Conservation (phyloP, 2,329 filamentous ascomycete species). For the Pseudopithomyces chartarum region DNA sequence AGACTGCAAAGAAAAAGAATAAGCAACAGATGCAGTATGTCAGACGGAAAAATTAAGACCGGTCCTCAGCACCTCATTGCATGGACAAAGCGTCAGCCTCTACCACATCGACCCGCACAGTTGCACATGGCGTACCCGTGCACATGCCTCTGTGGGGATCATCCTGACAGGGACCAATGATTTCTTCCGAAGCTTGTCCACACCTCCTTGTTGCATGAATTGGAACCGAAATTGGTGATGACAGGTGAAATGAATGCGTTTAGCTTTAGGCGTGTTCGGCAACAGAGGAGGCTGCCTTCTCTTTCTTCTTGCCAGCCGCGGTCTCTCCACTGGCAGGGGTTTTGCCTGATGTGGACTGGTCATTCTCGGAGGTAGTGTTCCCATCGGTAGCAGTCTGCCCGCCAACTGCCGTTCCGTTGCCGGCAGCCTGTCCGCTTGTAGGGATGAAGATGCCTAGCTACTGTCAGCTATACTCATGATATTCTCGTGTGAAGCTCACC, state of each 20-base stretch:
- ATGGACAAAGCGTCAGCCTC: background rate
- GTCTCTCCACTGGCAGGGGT: background rate
- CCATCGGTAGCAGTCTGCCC: background rate
- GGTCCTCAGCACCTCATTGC: background rate
- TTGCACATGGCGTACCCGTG: background rate
- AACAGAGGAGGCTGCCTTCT: background rate
- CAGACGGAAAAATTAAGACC: background rate
- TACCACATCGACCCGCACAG: background rate
- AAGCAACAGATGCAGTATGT: background rate
- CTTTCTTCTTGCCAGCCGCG: background rate
- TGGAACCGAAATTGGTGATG: background rate
- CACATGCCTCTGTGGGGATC: background rate
- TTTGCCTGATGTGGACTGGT: background rate
- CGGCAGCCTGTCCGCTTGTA: background rate
- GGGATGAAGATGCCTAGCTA: background rate
- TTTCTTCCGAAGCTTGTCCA: background rate
- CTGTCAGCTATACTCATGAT: background rate
- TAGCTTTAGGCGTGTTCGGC: background rate
- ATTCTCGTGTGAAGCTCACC: constrained; percentile 13
- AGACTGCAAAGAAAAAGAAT: background rate
- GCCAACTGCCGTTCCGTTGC: background rate
- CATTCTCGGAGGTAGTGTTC: background rate
- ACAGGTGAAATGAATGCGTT: background rate
- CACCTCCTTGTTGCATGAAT: background rate
- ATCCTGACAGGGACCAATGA: background rate